Percentiles rank a stretch among this genome's conserved stretches.
phyloP scores from a whole-genome alignment of 2,329 filamentous ascomycete species.

The Colletotrichum sp. region DNA sequence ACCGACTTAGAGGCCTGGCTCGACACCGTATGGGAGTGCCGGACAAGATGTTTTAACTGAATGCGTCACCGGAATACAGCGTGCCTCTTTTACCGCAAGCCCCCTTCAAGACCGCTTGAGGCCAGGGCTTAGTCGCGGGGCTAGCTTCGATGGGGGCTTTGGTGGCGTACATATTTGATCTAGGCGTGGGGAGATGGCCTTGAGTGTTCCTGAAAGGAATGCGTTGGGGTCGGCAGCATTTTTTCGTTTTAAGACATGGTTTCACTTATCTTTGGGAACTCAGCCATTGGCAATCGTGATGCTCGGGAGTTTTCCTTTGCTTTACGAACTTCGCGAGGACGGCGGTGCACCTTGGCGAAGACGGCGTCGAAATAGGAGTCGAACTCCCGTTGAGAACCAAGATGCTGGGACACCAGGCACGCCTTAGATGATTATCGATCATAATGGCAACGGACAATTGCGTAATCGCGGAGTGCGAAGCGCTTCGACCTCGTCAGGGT shows the following conservation, averaged over 20 bases:
- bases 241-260: not conserved
- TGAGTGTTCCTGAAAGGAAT: not conserved
- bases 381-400: constrained; percentile 9
- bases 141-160: not conserved
- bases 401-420: not conserved
- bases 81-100: not conserved
- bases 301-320: not conserved
- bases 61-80: not conserved
- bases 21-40: not conserved
- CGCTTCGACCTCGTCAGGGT: not conserved
- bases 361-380: not conserved
- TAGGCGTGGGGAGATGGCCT: not conserved
- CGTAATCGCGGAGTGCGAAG: not conserved
- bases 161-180: not conserved
- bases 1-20: not conserved
- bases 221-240: not conserved
- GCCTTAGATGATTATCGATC: not conserved
- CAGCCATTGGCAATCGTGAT: not conserved
- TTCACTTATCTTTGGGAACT: not conserved
- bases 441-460: not conserved
- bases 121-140: not conserved
- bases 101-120: not conserved
- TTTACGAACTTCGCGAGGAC: not conserved
- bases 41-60: not conserved
- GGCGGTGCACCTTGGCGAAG: not conserved